Conservation (phyloP, 768 basidiomycete genomes). For the Suillus subalutaceus region DNA sequence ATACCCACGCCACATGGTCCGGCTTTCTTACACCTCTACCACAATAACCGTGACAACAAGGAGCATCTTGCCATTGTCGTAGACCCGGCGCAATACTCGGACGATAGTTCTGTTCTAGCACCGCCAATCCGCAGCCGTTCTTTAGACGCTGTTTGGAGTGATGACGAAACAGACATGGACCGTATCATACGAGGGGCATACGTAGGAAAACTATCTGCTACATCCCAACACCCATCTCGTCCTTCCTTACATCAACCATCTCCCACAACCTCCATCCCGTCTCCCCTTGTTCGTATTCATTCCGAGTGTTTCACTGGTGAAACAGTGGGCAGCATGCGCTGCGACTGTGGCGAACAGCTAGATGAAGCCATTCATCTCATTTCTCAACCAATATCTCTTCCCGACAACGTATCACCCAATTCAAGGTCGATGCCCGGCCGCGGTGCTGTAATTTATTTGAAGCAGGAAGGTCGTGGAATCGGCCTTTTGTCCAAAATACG, state of each 20-base stretch:
- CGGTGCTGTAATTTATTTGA: constrained; percentile 92
- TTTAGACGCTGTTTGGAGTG: constrained; percentile 83
- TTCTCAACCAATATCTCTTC: constrained; percentile 62
- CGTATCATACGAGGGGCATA: constrained; percentile 94
- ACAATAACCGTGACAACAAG: constrained; percentile 89
- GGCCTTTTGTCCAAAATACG: constrained; percentile 94
- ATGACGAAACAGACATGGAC: constrained; percentile 90
- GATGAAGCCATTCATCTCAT: constrained; percentile 96
- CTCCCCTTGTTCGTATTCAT: constrained; percentile 92
- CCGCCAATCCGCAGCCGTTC: constrained; percentile 79
- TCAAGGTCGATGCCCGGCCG: constrained; percentile 68
- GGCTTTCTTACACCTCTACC: constrained; percentile 92
- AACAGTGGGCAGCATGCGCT: constrained; percentile 96
- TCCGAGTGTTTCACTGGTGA: constrained; percentile 99
- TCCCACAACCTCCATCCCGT: constrained; percentile 43
- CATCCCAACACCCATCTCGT: constrained; percentile 48
- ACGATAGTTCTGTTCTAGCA: constrained; percentile 37
- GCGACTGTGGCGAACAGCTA: constrained; percentile 98
- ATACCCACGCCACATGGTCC: constrained; percentile 96
- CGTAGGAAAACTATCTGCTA: constrained; percentile 75
- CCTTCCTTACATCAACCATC: constrained; percentile 25
- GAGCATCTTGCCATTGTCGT: constrained; percentile 96
- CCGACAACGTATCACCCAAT: constrained; percentile 32
- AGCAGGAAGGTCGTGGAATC: constrained; percentile 97
- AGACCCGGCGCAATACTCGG: constrained; percentile 82